Percentiles rank a stretch among this genome's conserved stretches.
These are phyloP conservation scores for Lentinus brumalis DNA, from an alignment of 768 basidiomycete species.

Conservation along the genomic window DNA sequence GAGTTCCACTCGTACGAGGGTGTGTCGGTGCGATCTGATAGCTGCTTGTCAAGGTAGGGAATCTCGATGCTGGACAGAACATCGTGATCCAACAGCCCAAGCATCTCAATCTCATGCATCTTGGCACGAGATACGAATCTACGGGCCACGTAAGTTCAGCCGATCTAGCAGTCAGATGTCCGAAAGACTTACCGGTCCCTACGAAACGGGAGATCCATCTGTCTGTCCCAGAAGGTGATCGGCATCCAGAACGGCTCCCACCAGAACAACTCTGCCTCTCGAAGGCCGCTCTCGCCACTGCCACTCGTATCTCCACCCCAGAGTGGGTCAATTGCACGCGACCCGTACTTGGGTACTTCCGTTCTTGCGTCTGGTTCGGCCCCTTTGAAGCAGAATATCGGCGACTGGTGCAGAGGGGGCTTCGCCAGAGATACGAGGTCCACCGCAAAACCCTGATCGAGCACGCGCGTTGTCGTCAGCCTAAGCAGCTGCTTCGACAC, in stretches of 20 bases:
- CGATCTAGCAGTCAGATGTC: background rate
- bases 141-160: conserved; percentile 9
- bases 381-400: conserved; percentile 87
- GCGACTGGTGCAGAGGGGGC: conserved; percentile 89
- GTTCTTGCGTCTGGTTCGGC: conserved; percentile 51
- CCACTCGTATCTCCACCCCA: conserved; percentile 69
- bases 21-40: conserved; percentile 26
- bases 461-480: conserved; percentile 89
- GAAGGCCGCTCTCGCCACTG: conserved; percentile 29
- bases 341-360: conserved; percentile 50
- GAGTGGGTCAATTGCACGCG: conserved; percentile 63
- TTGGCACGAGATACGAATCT: conserved; percentile 94
- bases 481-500: conserved; percentile 90
- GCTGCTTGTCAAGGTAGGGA: conserved; percentile 64
- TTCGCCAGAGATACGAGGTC: conserved; percentile 90
- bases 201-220: conserved; percentile 83
- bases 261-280: conserved; percentile 67
- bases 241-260: conserved; percentile 91
- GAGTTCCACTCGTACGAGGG: conserved; percentile 18
- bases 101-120: conserved; percentile 96
- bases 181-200: conserved; percentile 60
- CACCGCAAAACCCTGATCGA: conserved; percentile 90
- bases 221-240: conserved; percentile 83
- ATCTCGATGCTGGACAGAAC: conserved; percentile 88
- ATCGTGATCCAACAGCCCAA: conserved; percentile 89